Evolutionary conservation across 768 basidiomycete genomes (phyloP).

Genomic region (Phaffia australis): DNA sequence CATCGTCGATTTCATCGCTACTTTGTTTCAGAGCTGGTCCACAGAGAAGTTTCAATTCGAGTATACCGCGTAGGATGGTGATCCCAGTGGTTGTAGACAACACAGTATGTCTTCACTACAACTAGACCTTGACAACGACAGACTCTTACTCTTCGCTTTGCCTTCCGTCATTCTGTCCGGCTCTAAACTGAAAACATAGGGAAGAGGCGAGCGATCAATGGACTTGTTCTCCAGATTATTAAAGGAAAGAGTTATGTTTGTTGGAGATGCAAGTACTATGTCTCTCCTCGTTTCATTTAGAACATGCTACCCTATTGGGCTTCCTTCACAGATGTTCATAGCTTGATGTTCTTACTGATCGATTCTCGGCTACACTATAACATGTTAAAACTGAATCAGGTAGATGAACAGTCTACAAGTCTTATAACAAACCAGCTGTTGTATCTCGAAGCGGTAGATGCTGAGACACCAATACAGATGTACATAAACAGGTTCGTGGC

Average conservation of each 20-base stretch:
- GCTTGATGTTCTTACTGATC: neutral
- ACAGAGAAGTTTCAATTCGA: neutral
- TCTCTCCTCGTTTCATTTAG: neutral
- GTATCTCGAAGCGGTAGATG: slow-evolving; percentile 91
- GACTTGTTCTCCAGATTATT: slow-evolving; percentile 92
- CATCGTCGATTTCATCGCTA: neutral
- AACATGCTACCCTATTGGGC: neutral
- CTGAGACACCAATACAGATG: slow-evolving; percentile 84
- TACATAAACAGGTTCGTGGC: slow-evolving; percentile 68
- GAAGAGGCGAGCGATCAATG: slow-evolving; percentile 41
- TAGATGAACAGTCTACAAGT: slow-evolving; percentile 74
- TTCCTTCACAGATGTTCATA: neutral
- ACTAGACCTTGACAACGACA: too few relatives aligned
- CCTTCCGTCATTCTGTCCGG: neutral
- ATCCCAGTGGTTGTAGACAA: slow-evolving; percentile 17
- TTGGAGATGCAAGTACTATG: slow-evolving; percentile 62
- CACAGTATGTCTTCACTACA: slow-evolving; percentile 2
- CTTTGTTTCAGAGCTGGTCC: neutral
- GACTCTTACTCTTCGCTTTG: neutral
- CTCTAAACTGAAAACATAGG: neutral
- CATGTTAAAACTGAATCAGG: slow-evolving; percentile 43
- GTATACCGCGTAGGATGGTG: neutral
- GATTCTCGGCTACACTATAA: neutral
- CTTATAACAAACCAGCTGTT: slow-evolving; percentile 82
- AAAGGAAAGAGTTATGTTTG: slow-evolving; percentile 88